Evolutionary conservation across 140 eudicot species (phyloP), one percentile per base, ranked within the genome.

Genomic region (Senecio squalidus): DNA sequence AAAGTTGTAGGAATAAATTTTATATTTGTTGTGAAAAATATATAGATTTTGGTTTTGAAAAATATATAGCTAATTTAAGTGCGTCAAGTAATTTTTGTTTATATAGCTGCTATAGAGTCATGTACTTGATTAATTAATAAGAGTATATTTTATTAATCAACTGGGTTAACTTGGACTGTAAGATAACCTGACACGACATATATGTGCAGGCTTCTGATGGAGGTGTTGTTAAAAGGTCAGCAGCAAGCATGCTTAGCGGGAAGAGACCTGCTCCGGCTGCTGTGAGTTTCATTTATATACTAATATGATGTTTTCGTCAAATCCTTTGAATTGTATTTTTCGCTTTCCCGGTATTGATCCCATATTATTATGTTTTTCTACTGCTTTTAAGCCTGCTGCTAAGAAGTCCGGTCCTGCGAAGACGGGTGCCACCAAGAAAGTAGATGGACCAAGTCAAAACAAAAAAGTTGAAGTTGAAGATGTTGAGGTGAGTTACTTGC

Each of bases 181-280:
- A 6, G 41, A 57, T 58, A 55, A 36, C 54, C 17, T 59, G 24
- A 25, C 33, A 27, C 14, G 36, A 18, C 54, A 59, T 76, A 55
- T 50, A 17, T 50, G 27, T 69, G 51, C 83, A 88, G 97, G 72
- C 88, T 68, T 74, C 95, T 41, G 86, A 78, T 66, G 86, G 76
- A 64, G 79, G 89, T 38, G 72, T 73, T 58, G 85, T 74, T 60
- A 83, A 64, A 65, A 80, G 83, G 72, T 84, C 99, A 61, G 99
- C 99, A 54, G 96, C 99, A 58, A 93, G 99, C 82, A 84, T 93
- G 99, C 94, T 93, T 46, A 93, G 94, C 62, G 96, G 99, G 58
- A 88, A 88, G 80, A 93, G 72, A 71, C 95, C 99, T 62, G 70
- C 74, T 68, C 74, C 74, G 39, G 80, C 95, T 66, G 88, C 94